Conservation (phyloP, 805 yeast species). For the Yarrowia sp. region DNA sequence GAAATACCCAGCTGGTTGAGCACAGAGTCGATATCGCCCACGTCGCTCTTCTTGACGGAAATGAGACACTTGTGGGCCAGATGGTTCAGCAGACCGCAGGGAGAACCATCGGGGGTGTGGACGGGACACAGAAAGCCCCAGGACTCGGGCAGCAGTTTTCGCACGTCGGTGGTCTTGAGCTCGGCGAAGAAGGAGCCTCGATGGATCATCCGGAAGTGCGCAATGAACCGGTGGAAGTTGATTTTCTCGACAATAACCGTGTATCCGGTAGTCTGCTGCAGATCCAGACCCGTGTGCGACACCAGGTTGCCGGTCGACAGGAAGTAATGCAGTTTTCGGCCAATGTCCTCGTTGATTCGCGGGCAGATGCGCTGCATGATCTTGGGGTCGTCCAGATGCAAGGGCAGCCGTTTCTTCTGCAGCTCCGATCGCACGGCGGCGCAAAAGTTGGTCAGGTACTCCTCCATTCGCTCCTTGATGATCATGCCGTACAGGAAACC, state of each 20-base stretch:
- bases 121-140: constrained; percentile 99
- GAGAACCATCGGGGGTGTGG: constrained; percentile 99
- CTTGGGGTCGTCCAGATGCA: constrained; percentile 82
- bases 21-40: constrained; percentile 69
- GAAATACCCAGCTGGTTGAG: constrained; percentile 79
- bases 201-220: constrained; percentile 99
- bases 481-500: constrained; percentile 98
- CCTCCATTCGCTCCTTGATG: constrained; percentile 94
- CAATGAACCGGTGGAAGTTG: constrained; percentile 93
- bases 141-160: constrained; percentile 94
- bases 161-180: constrained; percentile 94
- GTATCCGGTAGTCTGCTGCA: constrained; percentile 97
- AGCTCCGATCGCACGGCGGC: constrained; percentile 80
- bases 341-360: constrained; percentile 90
- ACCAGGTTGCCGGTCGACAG: constrained; percentile 96
- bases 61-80: constrained; percentile 93
- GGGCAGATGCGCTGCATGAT: constrained; percentile 80
- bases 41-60: constrained; percentile 78
- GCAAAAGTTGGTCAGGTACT: constrained; percentile 76
- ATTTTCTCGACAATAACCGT: constrained; percentile 99
- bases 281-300: constrained; percentile 94
- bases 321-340: constrained; percentile 92
- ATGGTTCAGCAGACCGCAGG: constrained; percentile 97
- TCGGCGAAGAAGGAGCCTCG: constrained; percentile 99
- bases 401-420: constrained; percentile 69